Evolutionary conservation across 1,284 basidiomycete genomes (phyloP), one percentile per base, ranked within the genome.

Genomic region (Cutaneotrichosporon sp.): DNA sequence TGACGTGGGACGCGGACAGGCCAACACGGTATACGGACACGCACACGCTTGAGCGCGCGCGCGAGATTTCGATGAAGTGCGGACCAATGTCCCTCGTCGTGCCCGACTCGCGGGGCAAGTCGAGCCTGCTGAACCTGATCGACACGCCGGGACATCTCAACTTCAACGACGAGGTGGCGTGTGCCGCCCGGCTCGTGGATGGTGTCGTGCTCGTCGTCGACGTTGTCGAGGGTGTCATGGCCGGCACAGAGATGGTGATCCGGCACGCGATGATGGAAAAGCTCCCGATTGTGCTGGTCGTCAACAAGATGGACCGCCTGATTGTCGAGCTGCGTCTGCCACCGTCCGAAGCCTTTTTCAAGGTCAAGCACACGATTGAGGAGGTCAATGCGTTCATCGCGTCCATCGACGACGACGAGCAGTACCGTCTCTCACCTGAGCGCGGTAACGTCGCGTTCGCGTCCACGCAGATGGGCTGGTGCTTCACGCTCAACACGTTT

Each of bases 131-230:
- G 58, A 94, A 99, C 76, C 74, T 97, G 38, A 85, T 98, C 67
- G 96, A 99, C 76, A 98, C 96, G 0, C 96, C 96, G 1, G 96
- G 96, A 22, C 96, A 99, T 70, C 88, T 93, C 58, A 98, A 98
- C 77, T 98, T 99, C 72, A 82, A 90, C 17, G 96, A 98, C 69
- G 96, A 99, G 76, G 91, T 94, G 13, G 92, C 92, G 5, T 84
- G 86, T 17, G 81, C 88, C 3, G 83, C 92, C 53, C 83, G 94
- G 35, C 77, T 97, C 21, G 87, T 83, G n/a, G 96, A 99, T 70
- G 96, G 96, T 50, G 85, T 97, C 35, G 74, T 98, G 3, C 77
- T 99, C 14, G 93, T 98, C 1, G 91, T 97, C 4, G 92, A 97
- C 67, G 92, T 90, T 20, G 87, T 96, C 13, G 93, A 97, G 78